These are phyloP conservation scores for Halophytophthora batemanensis DNA, from an alignment of 352 stramenopile genomes.

Conservation along the genomic window DNA sequence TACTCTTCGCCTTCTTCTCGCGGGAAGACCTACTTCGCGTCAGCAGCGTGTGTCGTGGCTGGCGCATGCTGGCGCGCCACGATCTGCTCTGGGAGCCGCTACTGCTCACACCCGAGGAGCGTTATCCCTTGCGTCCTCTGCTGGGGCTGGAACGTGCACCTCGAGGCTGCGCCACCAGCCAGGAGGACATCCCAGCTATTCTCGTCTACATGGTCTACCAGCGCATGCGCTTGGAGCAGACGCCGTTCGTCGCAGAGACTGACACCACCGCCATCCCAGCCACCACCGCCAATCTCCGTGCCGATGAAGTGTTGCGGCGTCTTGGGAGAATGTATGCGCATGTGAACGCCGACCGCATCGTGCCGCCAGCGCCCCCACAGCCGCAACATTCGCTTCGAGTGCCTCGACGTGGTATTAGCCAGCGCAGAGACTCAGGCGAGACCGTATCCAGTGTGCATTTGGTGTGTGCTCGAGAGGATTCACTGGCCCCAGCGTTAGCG, in stretches of 20 bases:
- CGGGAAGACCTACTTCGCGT: conserved; percentile 39
- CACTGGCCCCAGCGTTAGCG: not conserved
- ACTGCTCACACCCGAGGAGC: conserved; percentile 53
- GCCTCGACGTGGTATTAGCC: too few relatives aligned
- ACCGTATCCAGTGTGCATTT: conserved; percentile 25
- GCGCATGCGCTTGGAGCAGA: conserved; percentile 35
- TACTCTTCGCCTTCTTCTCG: conserved; percentile 62
- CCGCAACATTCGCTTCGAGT: too few relatives aligned
- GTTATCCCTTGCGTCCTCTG: conserved; percentile 59
- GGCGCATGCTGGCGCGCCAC: conserved; percentile 46
- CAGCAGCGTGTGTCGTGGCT: conserved; percentile 53
- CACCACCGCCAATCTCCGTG: not conserved
- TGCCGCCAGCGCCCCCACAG: too few relatives aligned
- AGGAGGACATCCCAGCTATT: conserved; percentile 49
- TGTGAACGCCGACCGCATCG: too few relatives aligned
- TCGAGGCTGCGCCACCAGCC: not conserved
- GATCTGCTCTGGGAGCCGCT: conserved; percentile 69
- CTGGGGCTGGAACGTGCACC: conserved; percentile 36
- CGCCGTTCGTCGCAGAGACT: conserved; percentile 7
- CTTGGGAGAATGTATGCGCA: too few relatives aligned
- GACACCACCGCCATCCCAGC: not conserved
- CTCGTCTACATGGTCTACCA: conserved; percentile 76
- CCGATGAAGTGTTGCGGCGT: too few relatives aligned
- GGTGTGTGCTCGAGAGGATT: conserved; percentile 13
- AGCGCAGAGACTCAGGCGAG: too few relatives aligned